Evolutionary conservation across 202 grass and related monocot species (phyloP), one percentile per base, ranked within the genome.

Genomic region (Thinopyrum obtusiflorum): DNA sequence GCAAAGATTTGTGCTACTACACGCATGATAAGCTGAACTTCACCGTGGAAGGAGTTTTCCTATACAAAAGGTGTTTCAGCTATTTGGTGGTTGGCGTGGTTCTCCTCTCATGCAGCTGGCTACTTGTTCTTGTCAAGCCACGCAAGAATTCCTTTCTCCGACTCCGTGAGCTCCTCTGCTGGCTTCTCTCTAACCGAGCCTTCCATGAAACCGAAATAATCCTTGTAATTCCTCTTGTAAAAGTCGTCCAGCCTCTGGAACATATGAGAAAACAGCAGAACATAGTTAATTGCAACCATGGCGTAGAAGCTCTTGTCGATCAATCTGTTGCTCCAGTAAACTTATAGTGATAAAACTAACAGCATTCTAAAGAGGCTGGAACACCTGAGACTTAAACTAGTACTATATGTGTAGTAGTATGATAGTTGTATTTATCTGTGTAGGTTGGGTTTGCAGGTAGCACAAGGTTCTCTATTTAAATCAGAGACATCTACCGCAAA

Each of bases 71-170:
- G 0, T 77, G 73, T 14, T 35, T 77, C 73, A 23, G 49, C 28
- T 8, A 35, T 77, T 23, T 32, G 72, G 46, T 32, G 72, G 72
- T 26, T 44, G 42, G 40, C 46, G 17, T 26, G 42, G n/a, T n/a
- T n/a, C 2, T 10, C 11, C 8, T 86, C 5, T 18, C 51, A 11
- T 63, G 17, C 3, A 2, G 24, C 78, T 49, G 0, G 23, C 78
- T 91, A 72, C 53, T 80, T 94, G 86, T 96, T 99, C 87, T 99
- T 99, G 64, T 92, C 33, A 29, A 99, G 92, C 97, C 97, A 98
- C 36, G 93, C 83, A n/a, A 92, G 90, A 42, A 99, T 96, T 23
- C 83, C 63, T 88, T 92, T 96, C 73, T 96, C 97, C 26, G 97
- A 83, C 61, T 99, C 92, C 11, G 92, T 91, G 14, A 89, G 88